Conservation (phyloP, 2,329 filamentous ascomycete genomes). For the Rutstroemia sp. region DNA sequence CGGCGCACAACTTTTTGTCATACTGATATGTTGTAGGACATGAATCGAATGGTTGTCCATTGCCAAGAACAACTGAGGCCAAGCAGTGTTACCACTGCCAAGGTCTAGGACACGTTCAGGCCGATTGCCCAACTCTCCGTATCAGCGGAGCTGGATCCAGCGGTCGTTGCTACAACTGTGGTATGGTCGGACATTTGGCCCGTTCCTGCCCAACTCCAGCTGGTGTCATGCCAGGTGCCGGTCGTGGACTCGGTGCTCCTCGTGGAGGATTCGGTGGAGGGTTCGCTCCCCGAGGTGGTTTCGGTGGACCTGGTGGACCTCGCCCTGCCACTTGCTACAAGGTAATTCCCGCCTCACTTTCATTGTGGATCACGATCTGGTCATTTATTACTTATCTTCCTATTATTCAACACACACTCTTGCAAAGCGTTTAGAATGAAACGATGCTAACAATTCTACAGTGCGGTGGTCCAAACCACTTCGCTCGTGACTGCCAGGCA, state of each 20-base stretch:
- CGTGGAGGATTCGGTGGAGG: constrained; percentile 65
- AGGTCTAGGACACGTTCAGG: constrained; percentile 95
- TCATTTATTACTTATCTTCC: no score
- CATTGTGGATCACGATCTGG: no score
- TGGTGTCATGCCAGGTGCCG: constrained; percentile 42
- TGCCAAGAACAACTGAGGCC: constrained; percentile 92
- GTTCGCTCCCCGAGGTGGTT: constrained; percentile 64
- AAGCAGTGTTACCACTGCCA: constrained; percentile 99
- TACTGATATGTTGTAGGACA: constrained; percentile 50
- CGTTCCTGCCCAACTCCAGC: constrained; percentile 78
- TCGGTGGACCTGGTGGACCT: constrained; percentile 50
- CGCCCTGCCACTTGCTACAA: constrained; percentile 67
- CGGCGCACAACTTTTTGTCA: neutral
- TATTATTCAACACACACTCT: no score
- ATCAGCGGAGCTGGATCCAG: constrained; percentile 75
- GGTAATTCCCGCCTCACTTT: constrained; percentile 13
- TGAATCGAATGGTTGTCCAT: constrained; percentile 95
- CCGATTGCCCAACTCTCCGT: constrained; percentile 94
- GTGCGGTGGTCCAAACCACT: constrained; percentile 87
- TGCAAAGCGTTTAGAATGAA: neutral
- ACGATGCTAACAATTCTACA: constrained; percentile 1
- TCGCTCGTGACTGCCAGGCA: constrained; percentile 73
- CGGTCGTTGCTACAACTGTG: constrained; percentile 95
- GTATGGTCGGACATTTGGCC: constrained; percentile 85
- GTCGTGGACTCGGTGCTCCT: constrained; percentile 58